These are phyloP conservation scores for Gossypium rotundifolium DNA, from an alignment of 345 rosid genomes.

Conservation along the genomic window DNA sequence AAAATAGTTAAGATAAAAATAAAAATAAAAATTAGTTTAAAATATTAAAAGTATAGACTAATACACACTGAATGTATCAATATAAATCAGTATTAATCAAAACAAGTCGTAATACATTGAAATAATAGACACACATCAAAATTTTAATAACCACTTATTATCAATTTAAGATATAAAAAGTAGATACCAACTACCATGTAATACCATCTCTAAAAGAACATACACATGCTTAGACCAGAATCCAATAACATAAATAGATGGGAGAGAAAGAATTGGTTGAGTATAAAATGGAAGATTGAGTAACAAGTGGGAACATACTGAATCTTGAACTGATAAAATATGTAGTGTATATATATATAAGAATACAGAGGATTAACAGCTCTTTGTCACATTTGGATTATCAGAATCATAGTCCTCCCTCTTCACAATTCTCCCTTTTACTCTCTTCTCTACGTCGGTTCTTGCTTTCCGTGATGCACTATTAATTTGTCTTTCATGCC, in stretches of 20 bases:
- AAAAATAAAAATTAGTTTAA: too few relatives aligned
- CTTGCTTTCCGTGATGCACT: constrained; percentile 25
- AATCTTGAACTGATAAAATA: constrained; percentile 5
- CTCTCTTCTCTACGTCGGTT: constrained; percentile 24
- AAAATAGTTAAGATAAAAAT: too few relatives aligned
- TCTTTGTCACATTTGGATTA: constrained; percentile 17
- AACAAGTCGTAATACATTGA: too few relatives aligned
- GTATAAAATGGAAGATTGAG: constrained; percentile 7
- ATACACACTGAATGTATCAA: too few relatives aligned
- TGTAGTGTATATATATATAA: neutral
- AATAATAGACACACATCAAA: too few relatives aligned
- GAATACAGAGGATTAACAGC: constrained; percentile 9
- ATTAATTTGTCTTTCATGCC: constrained; percentile 29
- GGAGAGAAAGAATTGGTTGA: constrained; percentile 12
- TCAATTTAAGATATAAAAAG: too few relatives aligned
- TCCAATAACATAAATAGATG: neutral
- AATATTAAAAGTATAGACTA: too few relatives aligned
- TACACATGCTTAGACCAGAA: too few relatives aligned
- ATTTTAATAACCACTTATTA: too few relatives aligned
- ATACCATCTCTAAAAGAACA: too few relatives aligned
- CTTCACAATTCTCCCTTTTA: constrained; percentile 24
- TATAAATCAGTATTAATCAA: too few relatives aligned
- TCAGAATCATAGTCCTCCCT: constrained; percentile 25
- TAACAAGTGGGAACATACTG: neutral
- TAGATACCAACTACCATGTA: too few relatives aligned